phyloP scores from a whole-genome alignment of 192 early-diverging fungal species.

The Podila horticola region DNA sequence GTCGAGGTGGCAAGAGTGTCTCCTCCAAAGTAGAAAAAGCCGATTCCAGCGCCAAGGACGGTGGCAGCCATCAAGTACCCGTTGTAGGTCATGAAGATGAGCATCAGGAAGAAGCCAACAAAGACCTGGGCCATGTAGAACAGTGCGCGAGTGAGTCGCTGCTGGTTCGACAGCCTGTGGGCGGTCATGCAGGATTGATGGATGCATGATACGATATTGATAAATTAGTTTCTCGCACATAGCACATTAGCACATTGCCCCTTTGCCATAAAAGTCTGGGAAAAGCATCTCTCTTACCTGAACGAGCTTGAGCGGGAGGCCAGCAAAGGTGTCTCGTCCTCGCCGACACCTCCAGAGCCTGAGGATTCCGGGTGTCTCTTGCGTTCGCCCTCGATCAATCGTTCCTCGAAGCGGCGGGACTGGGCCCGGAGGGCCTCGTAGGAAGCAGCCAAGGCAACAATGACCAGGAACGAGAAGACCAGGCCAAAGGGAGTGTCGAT shows the following conservation, averaged over 20 bases:
- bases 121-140: slow-evolving; percentile 73
- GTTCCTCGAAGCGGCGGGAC: slow-evolving; percentile 49
- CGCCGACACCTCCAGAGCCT: slow-evolving; percentile 2
- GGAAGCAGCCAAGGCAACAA: slow-evolving; percentile 58
- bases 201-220: slow-evolving; percentile 5
- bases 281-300: slow-evolving; percentile 7
- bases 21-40: slow-evolving; percentile 54
- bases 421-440: slow-evolving; percentile 59
- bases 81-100: slow-evolving; percentile 89
- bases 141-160: slow-evolving; percentile 68
- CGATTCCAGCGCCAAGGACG: slow-evolving; percentile 73
- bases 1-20: slow-evolving; percentile 32
- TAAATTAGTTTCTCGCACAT: slow-evolving; percentile 4
- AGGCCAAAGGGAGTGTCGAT: slow-evolving; percentile 65
- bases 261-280: not conserved
- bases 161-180: slow-evolving; percentile 54
- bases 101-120: slow-evolving; percentile 80
- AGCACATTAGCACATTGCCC: no score
- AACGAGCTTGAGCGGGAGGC: slow-evolving; percentile 8
- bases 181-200: not conserved
- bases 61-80: slow-evolving; percentile 76
- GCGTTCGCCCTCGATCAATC: slow-evolving; percentile 33
- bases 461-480: slow-evolving; percentile 66
- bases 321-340: slow-evolving; percentile 35
- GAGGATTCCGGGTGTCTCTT: slow-evolving; percentile 22